These are phyloP conservation scores for Lyophyllum shimeji DNA, from an alignment of 768 basidiomycete genomes.

Conservation along the genomic window DNA sequence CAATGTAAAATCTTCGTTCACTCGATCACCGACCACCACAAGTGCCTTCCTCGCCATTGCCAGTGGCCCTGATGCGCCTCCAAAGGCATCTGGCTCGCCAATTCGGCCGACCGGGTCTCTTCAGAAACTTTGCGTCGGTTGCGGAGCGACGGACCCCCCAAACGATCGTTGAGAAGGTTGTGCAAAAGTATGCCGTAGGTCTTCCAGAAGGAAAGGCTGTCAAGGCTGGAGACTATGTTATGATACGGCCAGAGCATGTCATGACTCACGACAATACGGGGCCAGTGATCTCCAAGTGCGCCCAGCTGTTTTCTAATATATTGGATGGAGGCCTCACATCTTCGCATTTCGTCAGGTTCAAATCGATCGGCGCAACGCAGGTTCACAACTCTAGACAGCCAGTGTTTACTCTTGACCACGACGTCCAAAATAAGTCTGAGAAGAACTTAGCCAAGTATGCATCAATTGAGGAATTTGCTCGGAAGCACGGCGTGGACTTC, in stretches of 20 bases:
- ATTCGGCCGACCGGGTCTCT: slow-evolving; percentile 2
- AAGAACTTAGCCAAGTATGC: slow-evolving; percentile 94
- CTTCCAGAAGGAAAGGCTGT: slow-evolving; percentile 77
- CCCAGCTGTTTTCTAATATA: slow-evolving; percentile 17
- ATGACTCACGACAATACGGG: slow-evolving; percentile 99
- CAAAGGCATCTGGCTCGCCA: slow-evolving; percentile 16
- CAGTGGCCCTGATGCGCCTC: slow-evolving; percentile 15
- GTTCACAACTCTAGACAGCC: slow-evolving; percentile 81
- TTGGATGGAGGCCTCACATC: too few relatives aligned
- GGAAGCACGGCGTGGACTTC: slow-evolving; percentile 85
- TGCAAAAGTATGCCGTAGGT: slow-evolving; percentile 95
- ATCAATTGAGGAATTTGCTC: slow-evolving; percentile 87
- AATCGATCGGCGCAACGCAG: slow-evolving; percentile 87
- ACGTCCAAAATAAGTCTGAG: slow-evolving; percentile 91
- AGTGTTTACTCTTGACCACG: slow-evolving; percentile 97
- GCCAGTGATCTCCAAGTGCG: slow-evolving; percentile 95
- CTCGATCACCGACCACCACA: too few relatives aligned
- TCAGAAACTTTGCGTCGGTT: slow-evolving; percentile 28
- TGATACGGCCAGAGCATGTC: slow-evolving; percentile 98
- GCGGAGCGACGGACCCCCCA: slow-evolving; percentile 53
- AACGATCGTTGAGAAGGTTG: slow-evolving; percentile 95
- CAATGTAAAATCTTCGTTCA: too few relatives aligned
- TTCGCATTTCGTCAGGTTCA: slow-evolving; percentile 66
- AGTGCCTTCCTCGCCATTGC: too few relatives aligned
- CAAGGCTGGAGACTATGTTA: slow-evolving; percentile 97